phyloP scores from a whole-genome alignment of 331 rosid species.

The Malus hybrid region DNA sequence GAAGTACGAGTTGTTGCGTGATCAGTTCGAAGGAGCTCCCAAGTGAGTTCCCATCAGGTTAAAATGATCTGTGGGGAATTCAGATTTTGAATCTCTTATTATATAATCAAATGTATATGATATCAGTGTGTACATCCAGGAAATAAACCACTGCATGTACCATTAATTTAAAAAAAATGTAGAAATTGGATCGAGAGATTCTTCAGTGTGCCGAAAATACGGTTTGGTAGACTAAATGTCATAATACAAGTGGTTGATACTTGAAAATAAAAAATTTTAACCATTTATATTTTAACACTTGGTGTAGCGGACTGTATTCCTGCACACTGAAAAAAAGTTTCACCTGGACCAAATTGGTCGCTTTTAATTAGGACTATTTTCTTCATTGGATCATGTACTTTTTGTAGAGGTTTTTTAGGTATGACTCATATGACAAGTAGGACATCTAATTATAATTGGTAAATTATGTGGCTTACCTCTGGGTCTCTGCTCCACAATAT shows the following conservation, averaged over 20 bases:
- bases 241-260: no score
- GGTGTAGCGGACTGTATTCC: no score
- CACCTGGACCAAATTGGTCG: no score
- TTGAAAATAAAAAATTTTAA: no score
- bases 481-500: background rate
- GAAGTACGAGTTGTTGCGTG: constrained; percentile 77
- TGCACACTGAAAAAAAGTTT: no score
- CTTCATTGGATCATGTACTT: no score
- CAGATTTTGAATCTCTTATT: background rate
- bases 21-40: constrained; percentile 83
- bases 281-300: no score
- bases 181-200: background rate
- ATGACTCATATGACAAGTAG: background rate
- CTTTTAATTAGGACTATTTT: no score
- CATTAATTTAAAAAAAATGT: background rate
- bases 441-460: background rate
- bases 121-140: background rate
- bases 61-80: background rate
- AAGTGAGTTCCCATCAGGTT: constrained; percentile 26
- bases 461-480: background rate
- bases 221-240: no score
- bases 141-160: no score
- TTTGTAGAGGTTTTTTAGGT: no score
- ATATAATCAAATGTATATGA: background rate
- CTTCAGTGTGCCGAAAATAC: no score